Conservation (phyloP, 257 asterid species). For the Catharanthus roseus region DNA sequence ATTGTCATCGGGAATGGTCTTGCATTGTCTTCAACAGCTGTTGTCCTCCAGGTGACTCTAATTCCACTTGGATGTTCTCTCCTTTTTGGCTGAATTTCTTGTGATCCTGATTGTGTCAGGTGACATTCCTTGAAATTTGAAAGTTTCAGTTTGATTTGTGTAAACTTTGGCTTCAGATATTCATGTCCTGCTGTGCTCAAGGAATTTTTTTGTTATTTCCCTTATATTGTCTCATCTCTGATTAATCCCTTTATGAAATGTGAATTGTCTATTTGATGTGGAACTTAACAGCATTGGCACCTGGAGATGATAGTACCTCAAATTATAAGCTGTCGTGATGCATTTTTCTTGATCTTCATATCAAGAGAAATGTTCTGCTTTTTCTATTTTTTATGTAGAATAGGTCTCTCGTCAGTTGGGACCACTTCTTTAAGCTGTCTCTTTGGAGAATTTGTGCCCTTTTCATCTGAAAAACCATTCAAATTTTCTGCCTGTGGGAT, state of each 20-base stretch:
- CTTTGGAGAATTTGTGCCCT: not conserved
- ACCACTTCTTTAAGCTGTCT: not conserved
- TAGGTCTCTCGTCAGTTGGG: not conserved
- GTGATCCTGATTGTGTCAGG: not conserved
- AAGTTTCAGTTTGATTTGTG: not conserved
- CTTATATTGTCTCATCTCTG: not conserved
- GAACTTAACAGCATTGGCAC: not conserved
- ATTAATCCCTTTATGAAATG: not conserved
- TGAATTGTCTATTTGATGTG: not conserved
- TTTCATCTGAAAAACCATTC: not conserved
- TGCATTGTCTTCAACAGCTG: conserved; percentile 98
- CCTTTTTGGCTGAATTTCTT: not conserved
- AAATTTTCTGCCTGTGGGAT: not conserved
- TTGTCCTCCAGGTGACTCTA: conserved; percentile 83
- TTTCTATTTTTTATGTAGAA: not conserved
- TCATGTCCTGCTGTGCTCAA: not conserved
- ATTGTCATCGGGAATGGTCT: conserved; percentile 97
- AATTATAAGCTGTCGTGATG: not conserved
- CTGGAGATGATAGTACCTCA: not conserved
- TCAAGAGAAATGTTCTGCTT: not conserved
- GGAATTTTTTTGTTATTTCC: not conserved
- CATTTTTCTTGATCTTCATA: not conserved
- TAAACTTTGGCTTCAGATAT: conserved; percentile 1
- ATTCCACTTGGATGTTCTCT: not conserved
- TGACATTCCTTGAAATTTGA: not conserved